Conservation (phyloP, 2,329 filamentous ascomycete genomes). For the Fusarium tanahbumbuense region DNA sequence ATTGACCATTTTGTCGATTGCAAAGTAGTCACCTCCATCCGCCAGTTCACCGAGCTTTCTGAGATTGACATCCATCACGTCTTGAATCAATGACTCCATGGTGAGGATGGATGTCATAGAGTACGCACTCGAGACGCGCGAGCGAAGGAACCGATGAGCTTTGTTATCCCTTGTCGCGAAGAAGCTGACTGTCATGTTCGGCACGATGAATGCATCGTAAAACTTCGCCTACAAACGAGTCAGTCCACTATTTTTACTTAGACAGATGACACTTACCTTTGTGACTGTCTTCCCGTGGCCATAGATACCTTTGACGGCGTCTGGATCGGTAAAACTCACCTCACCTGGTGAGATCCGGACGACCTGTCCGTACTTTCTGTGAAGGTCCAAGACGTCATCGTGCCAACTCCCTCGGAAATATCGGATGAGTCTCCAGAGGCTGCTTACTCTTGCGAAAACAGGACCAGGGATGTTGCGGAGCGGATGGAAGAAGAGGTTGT, state of each 20-base stretch:
- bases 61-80: slow-evolving; percentile 19
- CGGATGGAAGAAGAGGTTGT: slow-evolving; percentile 14
- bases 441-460: neutral
- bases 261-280: no score
- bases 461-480: slow-evolving; percentile 9
- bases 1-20: slow-evolving; percentile 14
- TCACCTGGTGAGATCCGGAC: slow-evolving; percentile 24
- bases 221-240: neutral
- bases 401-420: slow-evolving; percentile 30
- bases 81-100: slow-evolving; percentile 20
- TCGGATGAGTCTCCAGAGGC: slow-evolving; percentile 3
- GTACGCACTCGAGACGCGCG: slow-evolving; percentile 16
- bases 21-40: neutral
- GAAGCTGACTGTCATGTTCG: slow-evolving; percentile 25
- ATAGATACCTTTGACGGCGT: slow-evolving; percentile 3
- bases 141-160: slow-evolving; percentile 18
- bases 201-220: slow-evolving; percentile 22
- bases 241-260: no score
- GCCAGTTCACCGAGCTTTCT: slow-evolving; percentile 5
- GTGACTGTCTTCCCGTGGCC: slow-evolving; percentile 16
- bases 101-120: slow-evolving; percentile 24
- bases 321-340: slow-evolving; percentile 11
- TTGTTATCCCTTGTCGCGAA: slow-evolving; percentile 14
- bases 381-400: slow-evolving; percentile 7
- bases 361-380: slow-evolving; percentile 15